phyloP scores from a whole-genome alignment of 192 early-diverging fungal genomes.

The Coemansia sp. region DNA sequence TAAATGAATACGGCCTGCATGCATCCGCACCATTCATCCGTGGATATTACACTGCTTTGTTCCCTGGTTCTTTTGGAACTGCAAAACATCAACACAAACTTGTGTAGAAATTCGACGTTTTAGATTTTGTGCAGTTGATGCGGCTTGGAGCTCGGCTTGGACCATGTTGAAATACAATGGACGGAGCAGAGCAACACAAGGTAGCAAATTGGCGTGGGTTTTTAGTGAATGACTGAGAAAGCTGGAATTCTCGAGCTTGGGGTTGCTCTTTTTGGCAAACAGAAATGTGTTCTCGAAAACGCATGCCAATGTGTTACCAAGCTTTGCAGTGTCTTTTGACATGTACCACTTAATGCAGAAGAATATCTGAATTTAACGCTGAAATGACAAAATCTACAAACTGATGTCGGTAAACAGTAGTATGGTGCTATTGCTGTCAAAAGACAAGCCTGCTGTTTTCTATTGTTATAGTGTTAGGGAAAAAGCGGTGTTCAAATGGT shows the following conservation, averaged over 20 bases:
- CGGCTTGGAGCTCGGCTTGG: not conserved
- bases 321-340: not conserved
- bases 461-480: no score
- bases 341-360: not conserved
- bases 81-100: not conserved
- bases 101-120: not conserved
- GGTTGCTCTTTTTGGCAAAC: not conserved
- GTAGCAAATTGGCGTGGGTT: no score
- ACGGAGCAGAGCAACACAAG: not conserved
- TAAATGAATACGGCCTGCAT: slow-evolving; percentile 5
- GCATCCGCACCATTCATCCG: not conserved
- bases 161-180: not conserved
- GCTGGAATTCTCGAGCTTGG: not conserved
- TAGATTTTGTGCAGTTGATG: not conserved
- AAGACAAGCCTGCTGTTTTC: no score
- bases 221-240: not conserved
- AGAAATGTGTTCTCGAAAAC: not conserved
- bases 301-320: not conserved
- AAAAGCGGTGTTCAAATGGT: no score
- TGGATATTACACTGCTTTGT: not conserved
- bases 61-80: not conserved
- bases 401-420: no score
- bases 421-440: no score
- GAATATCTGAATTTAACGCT: not conserved
- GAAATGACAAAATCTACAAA: no score